phyloP scores from a whole-genome alignment of 441 rosid genomes.

The Eutrema salsugineum region DNA sequence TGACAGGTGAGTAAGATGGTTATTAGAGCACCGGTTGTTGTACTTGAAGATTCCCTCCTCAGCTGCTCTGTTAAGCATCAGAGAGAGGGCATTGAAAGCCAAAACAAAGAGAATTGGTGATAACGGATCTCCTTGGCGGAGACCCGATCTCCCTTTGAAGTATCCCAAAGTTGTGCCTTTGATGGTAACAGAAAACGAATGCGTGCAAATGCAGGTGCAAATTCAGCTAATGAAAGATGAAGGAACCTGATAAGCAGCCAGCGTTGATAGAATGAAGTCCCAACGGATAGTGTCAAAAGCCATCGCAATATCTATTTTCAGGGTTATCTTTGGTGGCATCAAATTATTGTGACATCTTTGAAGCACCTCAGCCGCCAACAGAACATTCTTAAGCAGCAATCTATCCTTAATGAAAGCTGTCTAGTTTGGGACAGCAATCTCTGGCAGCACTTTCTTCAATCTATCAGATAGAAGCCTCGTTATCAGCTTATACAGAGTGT shows the following conservation, averaged over 20 bases:
- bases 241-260: not conserved
- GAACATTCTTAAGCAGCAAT: not conserved
- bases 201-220: not conserved
- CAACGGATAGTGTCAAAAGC: not conserved
- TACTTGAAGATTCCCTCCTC: rapidly evolving
- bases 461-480: no score
- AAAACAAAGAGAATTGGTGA: not conserved
- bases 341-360: not conserved
- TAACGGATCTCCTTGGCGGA: not conserved
- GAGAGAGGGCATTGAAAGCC: not conserved
- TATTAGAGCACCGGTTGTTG: no score
- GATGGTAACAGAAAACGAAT: not conserved
- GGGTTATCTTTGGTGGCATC: not conserved
- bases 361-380: not conserved
- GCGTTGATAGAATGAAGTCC: not conserved
- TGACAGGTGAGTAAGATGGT: no score
- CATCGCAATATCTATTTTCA: not conserved
- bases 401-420: not conserved
- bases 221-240: not conserved
- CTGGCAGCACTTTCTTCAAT: not conserved
- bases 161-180: not conserved
- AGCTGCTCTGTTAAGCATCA: not conserved
- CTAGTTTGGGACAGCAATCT: not conserved
- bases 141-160: not conserved
- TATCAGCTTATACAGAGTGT: no score